Base-by-base conservation (phyloP, 202 grass and related monocot species). In the Eragrostis tef region DNA sequence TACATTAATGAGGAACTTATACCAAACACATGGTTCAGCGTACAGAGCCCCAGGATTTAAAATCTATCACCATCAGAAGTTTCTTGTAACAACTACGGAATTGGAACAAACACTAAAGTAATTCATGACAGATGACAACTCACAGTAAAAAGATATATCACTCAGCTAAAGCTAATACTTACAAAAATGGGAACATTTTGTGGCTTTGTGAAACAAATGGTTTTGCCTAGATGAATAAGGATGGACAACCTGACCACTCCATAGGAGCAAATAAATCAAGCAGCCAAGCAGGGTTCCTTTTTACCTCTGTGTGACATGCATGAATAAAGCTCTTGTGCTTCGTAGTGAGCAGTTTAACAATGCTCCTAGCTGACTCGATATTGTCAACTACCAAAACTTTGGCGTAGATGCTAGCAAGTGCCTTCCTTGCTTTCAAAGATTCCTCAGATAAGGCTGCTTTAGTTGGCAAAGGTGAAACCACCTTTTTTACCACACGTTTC, bases 271-370 rank as follows among this genome's bases (percentile, higher is more conserved):
- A 81, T 68, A 78, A 63, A 34, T 36, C 29, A 31, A 31, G 29
- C 29, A 2, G 29, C 29, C 43, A 75, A 71, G 68, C 44, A 83
- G 41, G 26, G 17, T 48, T 81, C 79, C 17, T 10, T 67, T 67
- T 65, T 87, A 79, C 94, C 94, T 94, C 92, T 12, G 90, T 97
- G 79, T 93, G 82, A 26, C 94, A 97, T 86, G 91, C 90, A 89
- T 97, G 92, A 86, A 94, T 77, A 68, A 88, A 91, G 79, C 51
- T 70, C 58, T 68, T 91, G 82, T 97, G 94, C 41, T 92, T 83
- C 79, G 90, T 93, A 66, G 71, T 94, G 48, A 97, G 92, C 79
- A 94, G 46, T 70, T 67, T 57, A 77, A 91, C 94, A 63, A 91
- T 82, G 76, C 74, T 71, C 80, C 76, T 89, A 73, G 94, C 92